phyloP scores from a whole-genome alignment of 208 protist genomes.

The Wallacemonas sp. region DNA sequence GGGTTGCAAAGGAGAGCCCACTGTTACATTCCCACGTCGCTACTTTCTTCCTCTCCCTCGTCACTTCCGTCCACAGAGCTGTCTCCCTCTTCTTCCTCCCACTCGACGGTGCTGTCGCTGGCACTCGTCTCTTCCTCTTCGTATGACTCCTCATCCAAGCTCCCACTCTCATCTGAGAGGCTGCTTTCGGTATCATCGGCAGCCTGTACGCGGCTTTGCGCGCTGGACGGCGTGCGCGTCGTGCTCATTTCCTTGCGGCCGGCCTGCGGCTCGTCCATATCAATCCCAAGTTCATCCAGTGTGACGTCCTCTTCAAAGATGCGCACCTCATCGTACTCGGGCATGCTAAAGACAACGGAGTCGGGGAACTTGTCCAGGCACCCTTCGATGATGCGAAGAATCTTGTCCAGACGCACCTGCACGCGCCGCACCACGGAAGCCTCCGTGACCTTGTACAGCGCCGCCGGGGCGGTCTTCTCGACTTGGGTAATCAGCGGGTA shows the following conservation, averaged over 20 bases:
- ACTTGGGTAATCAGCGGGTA: constrained; percentile 47
- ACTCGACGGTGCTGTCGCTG: neutral
- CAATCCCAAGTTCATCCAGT: constrained; percentile 20
- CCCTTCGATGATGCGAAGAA: constrained; percentile 50
- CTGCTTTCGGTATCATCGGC: too few species aligned
- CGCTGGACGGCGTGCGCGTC: neutral
- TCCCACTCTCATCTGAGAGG: neutral
- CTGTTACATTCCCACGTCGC: neutral
- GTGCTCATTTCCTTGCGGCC: neutral
- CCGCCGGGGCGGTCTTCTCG: constrained; percentile 25
- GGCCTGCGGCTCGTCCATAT: neutral
- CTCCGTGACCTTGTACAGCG: constrained; percentile 54
- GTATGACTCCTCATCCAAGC: neutral
- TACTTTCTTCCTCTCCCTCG: neutral
- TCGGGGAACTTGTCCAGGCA: constrained; percentile 50
- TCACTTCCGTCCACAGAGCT: neutral
- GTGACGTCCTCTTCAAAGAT: constrained; percentile 63
- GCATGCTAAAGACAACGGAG: constrained; percentile 61
- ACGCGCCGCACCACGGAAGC: constrained; percentile 47
- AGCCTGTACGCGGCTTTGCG: too few species aligned
- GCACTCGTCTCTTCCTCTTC: neutral
- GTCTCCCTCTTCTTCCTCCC: constrained; percentile 1
- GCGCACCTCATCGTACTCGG: constrained; percentile 58
- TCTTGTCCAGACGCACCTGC: constrained; percentile 69
- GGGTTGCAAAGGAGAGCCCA: neutral